Percentiles rank a stretch among this genome's conserved stretches.
These are phyloP conservation scores for Primulina huaijiensis DNA, from an alignment of 257 asterid species.

Conservation along the genomic window DNA sequence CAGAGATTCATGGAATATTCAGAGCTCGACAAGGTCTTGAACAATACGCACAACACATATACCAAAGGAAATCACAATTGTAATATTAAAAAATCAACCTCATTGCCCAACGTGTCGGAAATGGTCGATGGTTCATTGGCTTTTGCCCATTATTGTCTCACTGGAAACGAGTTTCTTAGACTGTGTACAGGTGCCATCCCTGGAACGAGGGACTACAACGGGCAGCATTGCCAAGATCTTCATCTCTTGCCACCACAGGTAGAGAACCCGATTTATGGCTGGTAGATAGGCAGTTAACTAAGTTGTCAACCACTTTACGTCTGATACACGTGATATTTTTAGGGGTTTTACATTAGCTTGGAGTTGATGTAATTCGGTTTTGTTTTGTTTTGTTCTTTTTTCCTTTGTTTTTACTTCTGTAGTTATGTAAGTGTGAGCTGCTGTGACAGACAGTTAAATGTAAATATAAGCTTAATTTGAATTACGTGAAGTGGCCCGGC, in stretches of 20 bases:
- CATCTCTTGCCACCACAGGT: conserved; percentile 78
- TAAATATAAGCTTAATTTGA: conserved; percentile 23
- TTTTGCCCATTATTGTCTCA: conserved; percentile 78
- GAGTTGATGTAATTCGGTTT: conserved; percentile 17
- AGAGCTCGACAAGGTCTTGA: conserved; percentile 66
- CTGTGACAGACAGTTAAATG: conserved; percentile 24
- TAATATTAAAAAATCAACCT: conserved; percentile 49
- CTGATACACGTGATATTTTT: conserved; percentile 22
- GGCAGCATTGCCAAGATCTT: conserved; percentile 80
- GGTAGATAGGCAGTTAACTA: conserved; percentile 51
- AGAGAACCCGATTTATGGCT: conserved; percentile 90
- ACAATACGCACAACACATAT: conserved; percentile 23
- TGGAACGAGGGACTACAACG: conserved; percentile 66
- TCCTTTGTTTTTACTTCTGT: neutral
- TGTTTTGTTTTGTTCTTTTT: neutral
- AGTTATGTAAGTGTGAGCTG: conserved; percentile 11
- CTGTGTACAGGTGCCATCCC: conserved; percentile 88
- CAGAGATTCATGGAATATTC: conserved; percentile 86
- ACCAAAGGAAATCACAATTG: conserved; percentile 28
- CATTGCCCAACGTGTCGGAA: conserved; percentile 61
- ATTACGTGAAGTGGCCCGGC: neutral
- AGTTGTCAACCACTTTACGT: conserved; percentile 37
- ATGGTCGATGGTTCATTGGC: conserved; percentile 89
- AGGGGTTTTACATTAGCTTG: conserved; percentile 23
- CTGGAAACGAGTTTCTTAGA: conserved; percentile 86